A percentile compares a stretch with the other conserved stretches of the same genome.
phyloP scores from a whole-genome alignment of 140 eudicot species.

The Bidens hawaiensis region DNA sequence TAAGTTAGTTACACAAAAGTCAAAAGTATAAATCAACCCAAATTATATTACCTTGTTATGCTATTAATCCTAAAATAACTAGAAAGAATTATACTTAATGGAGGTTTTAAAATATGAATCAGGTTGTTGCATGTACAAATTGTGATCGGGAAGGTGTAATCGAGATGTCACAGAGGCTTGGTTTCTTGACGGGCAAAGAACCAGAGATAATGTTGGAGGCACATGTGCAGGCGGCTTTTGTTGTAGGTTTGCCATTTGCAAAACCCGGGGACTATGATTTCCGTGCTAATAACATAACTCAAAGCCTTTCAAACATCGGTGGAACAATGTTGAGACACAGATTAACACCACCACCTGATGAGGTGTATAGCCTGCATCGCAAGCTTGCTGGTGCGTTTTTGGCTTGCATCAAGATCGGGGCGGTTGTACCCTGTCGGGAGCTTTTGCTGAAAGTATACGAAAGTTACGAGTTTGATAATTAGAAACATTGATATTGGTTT shows the following conservation, averaged over 20 bases:
- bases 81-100: background rate
- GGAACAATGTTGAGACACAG: conserved; percentile 89
- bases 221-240: conserved; percentile 85
- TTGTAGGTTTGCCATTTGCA: conserved; percentile 88
- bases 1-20: background rate
- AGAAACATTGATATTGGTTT: conserved; percentile 5
- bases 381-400: conserved; percentile 98
- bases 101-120: conserved; percentile 2
- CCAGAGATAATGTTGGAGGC: conserved; percentile 88
- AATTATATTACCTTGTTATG: background rate
- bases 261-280: conserved; percentile 75
- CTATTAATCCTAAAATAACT: background rate
- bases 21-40: background rate
- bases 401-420: conserved; percentile 89
- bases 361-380: conserved; percentile 90
- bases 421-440: conserved; percentile 85
- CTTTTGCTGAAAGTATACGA: conserved; percentile 63
- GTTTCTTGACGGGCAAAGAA: conserved; percentile 76
- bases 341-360: conserved; percentile 96
- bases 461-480: conserved; percentile 54
- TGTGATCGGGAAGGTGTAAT: conserved; percentile 55
- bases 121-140: conserved; percentile 88
- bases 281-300: conserved; percentile 68
- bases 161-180: conserved; percentile 85
- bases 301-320: conserved; percentile 73